These are phyloP conservation scores for Lizonia empirigonia DNA, from an alignment of 2,329 filamentous ascomycete species.

Conservation along the genomic window DNA sequence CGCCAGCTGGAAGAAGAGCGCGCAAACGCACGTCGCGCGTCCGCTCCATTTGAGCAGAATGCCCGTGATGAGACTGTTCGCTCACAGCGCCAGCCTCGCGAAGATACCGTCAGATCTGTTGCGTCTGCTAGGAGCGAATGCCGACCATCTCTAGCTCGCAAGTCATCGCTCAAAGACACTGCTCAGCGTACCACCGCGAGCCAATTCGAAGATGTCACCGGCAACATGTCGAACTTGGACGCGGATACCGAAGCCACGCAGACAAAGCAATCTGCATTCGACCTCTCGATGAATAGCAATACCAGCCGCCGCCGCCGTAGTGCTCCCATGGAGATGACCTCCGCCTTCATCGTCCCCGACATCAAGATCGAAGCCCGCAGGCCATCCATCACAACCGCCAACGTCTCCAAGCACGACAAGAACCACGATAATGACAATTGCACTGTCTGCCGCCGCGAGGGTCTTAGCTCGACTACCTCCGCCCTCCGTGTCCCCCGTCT, in stretches of 20 bases:
- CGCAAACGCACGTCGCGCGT: slow-evolving; percentile 46
- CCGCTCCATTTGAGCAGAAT: slow-evolving; percentile 33
- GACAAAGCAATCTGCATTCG: slow-evolving; percentile 36
- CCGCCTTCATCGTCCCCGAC: slow-evolving; percentile 68
- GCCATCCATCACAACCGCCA: slow-evolving; percentile 27
- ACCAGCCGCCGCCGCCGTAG: slow-evolving; percentile 58
- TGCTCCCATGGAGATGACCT: slow-evolving; percentile 62
- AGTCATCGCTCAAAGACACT: slow-evolving; percentile 61
- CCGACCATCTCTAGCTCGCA: slow-evolving; percentile 54
- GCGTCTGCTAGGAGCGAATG: slow-evolving; percentile 48
- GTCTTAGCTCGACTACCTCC: slow-evolving; percentile 35
- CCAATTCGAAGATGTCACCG: slow-evolving; percentile 45
- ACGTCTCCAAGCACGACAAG: slow-evolving; percentile 40
- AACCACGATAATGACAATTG: slow-evolving; percentile 61
- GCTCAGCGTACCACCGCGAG: slow-evolving; percentile 45
- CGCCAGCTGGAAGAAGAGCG: slow-evolving; percentile 62
- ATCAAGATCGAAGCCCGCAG: slow-evolving; percentile 57
- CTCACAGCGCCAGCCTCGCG: slow-evolving; percentile 45
- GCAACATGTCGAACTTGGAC: slow-evolving; percentile 38
- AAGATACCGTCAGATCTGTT: slow-evolving; percentile 49
- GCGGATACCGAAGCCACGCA: slow-evolving; percentile 35
- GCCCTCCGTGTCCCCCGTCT: slow-evolving; percentile 55
- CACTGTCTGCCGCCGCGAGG: slow-evolving; percentile 60
- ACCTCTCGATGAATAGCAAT: slow-evolving; percentile 55
- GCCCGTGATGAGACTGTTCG: slow-evolving; percentile 48